These are phyloP conservation scores for Sisymbrium irio DNA, from an alignment of 345 rosid genomes.

Conservation along the genomic window DNA sequence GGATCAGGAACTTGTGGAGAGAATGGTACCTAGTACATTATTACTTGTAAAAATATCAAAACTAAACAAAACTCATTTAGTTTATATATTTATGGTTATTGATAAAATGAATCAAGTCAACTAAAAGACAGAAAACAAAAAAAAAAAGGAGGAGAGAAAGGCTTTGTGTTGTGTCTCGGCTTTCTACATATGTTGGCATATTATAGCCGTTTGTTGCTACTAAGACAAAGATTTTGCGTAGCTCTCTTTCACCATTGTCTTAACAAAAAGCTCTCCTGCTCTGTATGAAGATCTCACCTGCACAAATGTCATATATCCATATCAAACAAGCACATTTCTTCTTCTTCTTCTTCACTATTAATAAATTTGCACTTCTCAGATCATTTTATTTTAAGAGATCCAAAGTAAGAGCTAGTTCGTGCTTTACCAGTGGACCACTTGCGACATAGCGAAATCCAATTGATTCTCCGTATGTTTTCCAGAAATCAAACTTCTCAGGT, in stretches of 20 bases:
- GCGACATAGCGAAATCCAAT: constrained; percentile 95
- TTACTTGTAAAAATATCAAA: neutral
- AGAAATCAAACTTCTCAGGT: constrained; percentile 88
- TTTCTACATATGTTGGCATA: neutral
- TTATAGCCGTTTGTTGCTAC: neutral
- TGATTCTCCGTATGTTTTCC: constrained; percentile 96
- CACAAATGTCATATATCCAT: neutral
- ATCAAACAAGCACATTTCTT: constrained; percentile 7
- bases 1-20: constrained; percentile 31
- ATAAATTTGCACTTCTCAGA: neutral
- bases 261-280: constrained; percentile 91
- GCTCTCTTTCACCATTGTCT: constrained; percentile 89
- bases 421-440: constrained; percentile 91
- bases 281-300: constrained; percentile 96
- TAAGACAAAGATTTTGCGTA: constrained; percentile 12
- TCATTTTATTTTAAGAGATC: neutral
- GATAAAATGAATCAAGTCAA: neutral
- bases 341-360: too few species aligned
- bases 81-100: constrained; percentile 8
- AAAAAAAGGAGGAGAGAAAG: neutral
- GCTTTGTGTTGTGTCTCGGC: constrained; percentile 5
- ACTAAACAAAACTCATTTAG: neutral
- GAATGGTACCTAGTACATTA: neutral
- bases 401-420: neutral
- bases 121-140: neutral